These are phyloP conservation scores for Russula dissimulans DNA, from an alignment of 768 basidiomycete genomes.

Conservation along the genomic window DNA sequence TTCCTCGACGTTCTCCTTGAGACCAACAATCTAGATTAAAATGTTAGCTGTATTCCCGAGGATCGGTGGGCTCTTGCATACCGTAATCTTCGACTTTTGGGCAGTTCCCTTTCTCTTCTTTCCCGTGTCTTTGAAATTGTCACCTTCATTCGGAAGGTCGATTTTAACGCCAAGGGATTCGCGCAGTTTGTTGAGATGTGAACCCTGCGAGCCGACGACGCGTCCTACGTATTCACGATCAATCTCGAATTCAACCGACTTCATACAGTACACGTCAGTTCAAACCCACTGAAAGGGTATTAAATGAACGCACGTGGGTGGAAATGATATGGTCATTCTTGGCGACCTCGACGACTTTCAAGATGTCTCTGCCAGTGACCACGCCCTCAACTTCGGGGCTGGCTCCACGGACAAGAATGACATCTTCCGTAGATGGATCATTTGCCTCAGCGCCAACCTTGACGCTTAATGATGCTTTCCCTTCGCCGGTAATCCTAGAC, in stretches of 20 bases:
- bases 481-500: conserved; percentile 80
- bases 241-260: conserved; percentile 83
- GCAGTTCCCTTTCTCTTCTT: conserved; percentile 63
- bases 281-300: background rate
- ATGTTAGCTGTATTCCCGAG: background rate
- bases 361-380: conserved; percentile 74
- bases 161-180: conserved; percentile 89
- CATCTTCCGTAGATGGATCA: conserved; percentile 51
- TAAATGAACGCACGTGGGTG: conserved; percentile 55
- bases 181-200: conserved; percentile 78
- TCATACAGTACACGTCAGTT: conserved; percentile 4
- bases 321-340: conserved; percentile 91
- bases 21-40: conserved; percentile 67
- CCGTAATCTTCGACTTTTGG: conserved; percentile 72
- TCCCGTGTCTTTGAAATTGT: conserved; percentile 51
- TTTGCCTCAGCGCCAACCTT: conserved; percentile 71
- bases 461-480: conserved; percentile 75
- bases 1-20: conserved; percentile 94
- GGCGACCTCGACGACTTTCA: conserved; percentile 81
- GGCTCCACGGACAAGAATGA: conserved; percentile 78
- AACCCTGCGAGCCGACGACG: conserved; percentile 79
- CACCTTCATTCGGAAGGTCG: conserved; percentile 77
- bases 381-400: conserved; percentile 81
- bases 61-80: conserved; percentile 25
- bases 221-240: conserved; percentile 87